These are phyloP conservation scores for Exophiala sp. DNA, from an alignment of 2,329 filamentous ascomycete species.

Conservation along the genomic window DNA sequence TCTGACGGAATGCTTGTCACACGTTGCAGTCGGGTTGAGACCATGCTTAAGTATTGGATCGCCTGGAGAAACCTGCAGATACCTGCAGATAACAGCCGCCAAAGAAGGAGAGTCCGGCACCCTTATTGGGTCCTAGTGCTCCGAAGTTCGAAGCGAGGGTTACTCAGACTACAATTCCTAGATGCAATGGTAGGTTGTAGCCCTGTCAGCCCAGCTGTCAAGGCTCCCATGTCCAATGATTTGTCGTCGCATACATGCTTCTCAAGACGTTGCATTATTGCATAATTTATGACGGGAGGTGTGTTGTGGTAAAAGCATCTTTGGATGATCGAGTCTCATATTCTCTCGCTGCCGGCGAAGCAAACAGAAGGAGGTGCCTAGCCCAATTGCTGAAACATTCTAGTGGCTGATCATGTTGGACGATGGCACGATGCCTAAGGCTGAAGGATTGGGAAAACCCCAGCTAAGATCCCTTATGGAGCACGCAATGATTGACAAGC, in stretches of 20 bases:
- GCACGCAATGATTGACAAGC: no score
- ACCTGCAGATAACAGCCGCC: slow-evolving; percentile 1
- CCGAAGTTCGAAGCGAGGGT: slow-evolving; percentile 13
- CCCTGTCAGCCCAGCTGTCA: not conserved
- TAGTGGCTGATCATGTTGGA: slow-evolving; percentile 14
- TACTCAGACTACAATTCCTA: slow-evolving; percentile 13
- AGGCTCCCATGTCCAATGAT: not conserved
- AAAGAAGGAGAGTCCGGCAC: not conserved
- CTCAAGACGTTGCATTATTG: no score
- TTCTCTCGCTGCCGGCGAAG: no score
- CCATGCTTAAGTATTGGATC: not conserved
- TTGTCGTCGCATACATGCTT: no score
- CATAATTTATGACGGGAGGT: no score
- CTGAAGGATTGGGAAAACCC: no score
- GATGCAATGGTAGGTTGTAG: slow-evolving; percentile 5
- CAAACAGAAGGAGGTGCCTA: not conserved
- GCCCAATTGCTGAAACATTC: slow-evolving; percentile 12
- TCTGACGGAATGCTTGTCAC: slow-evolving; percentile 15
- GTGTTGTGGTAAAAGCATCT: no score
- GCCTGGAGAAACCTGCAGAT: not conserved
- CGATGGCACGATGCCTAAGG: not conserved
- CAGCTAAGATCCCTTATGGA: no score
- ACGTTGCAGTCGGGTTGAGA: slow-evolving; percentile 14
- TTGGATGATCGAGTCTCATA: no score
- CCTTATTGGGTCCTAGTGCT: slow-evolving; percentile 2